phyloP scores from a whole-genome alignment of 768 basidiomycete species.

The Myochromella boudieri region DNA sequence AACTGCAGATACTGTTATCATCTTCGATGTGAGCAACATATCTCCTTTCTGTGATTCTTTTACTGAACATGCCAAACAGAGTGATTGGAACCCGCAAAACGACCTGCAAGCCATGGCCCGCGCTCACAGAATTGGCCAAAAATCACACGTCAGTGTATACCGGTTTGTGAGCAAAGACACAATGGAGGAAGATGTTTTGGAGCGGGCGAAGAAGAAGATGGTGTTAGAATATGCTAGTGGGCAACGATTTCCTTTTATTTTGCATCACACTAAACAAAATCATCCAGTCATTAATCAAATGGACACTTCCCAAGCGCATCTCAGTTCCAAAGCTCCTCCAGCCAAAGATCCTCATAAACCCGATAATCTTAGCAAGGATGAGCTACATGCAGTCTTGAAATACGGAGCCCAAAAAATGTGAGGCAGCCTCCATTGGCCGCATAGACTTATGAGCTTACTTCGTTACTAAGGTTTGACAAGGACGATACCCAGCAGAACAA shows the following conservation, averaged over 20 bases:
- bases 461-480: conserved; percentile 86
- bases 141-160: conserved; percentile 97
- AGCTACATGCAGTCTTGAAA: conserved; percentile 95
- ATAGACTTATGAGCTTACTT: conserved; percentile 15
- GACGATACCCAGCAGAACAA: conserved; percentile 90
- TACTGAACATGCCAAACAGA: conserved; percentile 44
- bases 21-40: conserved; percentile 91
- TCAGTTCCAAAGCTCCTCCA: conserved; percentile 74
- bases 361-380: conserved; percentile 91
- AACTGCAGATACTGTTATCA: conserved; percentile 98
- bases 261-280: conserved; percentile 10
- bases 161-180: conserved; percentile 99
- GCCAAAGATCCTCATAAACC: conserved; percentile 71
- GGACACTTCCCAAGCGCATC: conserved; percentile 97
- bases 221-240: conserved; percentile 97
- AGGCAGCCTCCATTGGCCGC: conserved; percentile 23
- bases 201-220: conserved; percentile 99
- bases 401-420: conserved; percentile 98
- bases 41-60: too few species aligned
- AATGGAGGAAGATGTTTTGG: conserved; percentile 98
- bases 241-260: conserved; percentile 39
- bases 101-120: conserved; percentile 99
- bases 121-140: conserved; percentile 98
- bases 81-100: conserved; percentile 98
- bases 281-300: conserved; percentile 95